Evolutionary conservation across 2,329 filamentous ascomycete genomes (phyloP), one percentile per base, ranked within the genome.

Genomic region (Bisporella sp.): DNA sequence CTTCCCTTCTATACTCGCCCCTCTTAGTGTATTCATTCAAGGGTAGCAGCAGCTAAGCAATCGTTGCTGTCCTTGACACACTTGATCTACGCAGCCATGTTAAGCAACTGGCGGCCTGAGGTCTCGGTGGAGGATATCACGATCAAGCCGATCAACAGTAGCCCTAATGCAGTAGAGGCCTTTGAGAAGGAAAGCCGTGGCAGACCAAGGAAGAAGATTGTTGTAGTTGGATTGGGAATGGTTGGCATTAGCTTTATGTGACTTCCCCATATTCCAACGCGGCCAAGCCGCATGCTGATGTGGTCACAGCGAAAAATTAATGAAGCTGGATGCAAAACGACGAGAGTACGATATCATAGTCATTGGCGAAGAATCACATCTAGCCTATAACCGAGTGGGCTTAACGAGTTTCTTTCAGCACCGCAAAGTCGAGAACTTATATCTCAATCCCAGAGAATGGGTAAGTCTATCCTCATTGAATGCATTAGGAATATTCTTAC

Each of bases 301-400:
- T 2, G 5, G 5, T n/a, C 30, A 37, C 59, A 95, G 89, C 61
- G 90, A 96, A 69, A 96, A 96, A 69, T 69, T 96, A 7, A 75
- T 95, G 62, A 95, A 95, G 61, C 80, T 90, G 47, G 90, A 95
- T 65, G 79, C 82, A 1, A 83, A 86, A 61, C 70, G 80, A 55
- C 75, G 84, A 60, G 84, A 90, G 66, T 95, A 90, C 65, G 81
- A 89, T 56, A 79, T 96, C 47, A 77, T 89, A 1, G 89, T 96
- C 8, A 85, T 96, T 54, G 90, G 90, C 54, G 90, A 96, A 62
- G 90, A 96, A 65, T 74, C 85, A 21, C 86, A 96, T 71, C 73
- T 95, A 48, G 90, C 90, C 21, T 96, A 96, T 68, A 96, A 96
- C 66, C 83, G 91, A 51, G 90, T 96, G 31, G 90, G 90, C 4